A percentile compares a stretch with the other conserved stretches of the same genome.
These are phyloP conservation scores for Heterobasidion annosum DNA, from an alignment of 1,284 basidiomycete genomes.

Conservation along the genomic window DNA sequence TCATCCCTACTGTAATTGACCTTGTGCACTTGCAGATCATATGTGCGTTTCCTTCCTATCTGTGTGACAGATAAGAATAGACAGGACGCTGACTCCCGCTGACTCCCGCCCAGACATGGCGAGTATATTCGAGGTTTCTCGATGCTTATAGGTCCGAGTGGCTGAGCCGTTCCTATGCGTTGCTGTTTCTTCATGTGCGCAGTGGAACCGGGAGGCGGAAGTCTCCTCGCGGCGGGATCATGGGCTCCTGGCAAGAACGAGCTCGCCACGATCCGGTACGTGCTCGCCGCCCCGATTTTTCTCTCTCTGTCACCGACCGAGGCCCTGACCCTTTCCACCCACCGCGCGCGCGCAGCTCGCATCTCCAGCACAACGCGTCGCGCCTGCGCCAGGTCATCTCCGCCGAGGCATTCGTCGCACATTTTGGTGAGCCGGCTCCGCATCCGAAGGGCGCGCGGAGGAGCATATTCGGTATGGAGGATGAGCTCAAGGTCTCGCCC, in stretches of 20 bases:
- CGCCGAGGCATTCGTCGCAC: conserved; percentile 53
- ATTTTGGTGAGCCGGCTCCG: conserved; percentile 54
- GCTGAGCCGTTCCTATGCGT: no score
- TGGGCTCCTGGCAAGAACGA: conserved; percentile 84
- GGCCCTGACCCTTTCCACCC: background rate
- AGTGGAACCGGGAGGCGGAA: conserved; percentile 67
- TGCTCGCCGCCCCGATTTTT: conserved; percentile 3
- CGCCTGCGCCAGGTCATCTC: conserved; percentile 63
- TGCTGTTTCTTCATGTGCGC: background rate
- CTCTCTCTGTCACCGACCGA: background rate
- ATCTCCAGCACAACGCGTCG: conserved; percentile 53
- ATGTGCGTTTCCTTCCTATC: conserved; percentile 16
- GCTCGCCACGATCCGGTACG: conserved; percentile 62
- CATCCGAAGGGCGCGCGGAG: conserved; percentile 51
- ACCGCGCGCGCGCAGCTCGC: conserved; percentile 31
- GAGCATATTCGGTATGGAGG: conserved; percentile 76
- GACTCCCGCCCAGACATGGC: conserved; percentile 4
- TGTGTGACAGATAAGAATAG: background rate
- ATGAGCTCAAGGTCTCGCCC: conserved; percentile 79
- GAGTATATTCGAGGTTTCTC: conserved; percentile 6
- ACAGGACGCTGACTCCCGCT: no score
- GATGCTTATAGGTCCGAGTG: background rate
- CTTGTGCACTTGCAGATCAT: conserved; percentile 26
- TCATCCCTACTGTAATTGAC: background rate
- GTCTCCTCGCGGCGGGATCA: conserved; percentile 68